Percentiles rank a stretch among this genome's conserved stretches.
These are phyloP conservation scores for Biscogniauxia marginata DNA, from an alignment of 2,329 filamentous ascomycete species.

Conservation along the genomic window DNA sequence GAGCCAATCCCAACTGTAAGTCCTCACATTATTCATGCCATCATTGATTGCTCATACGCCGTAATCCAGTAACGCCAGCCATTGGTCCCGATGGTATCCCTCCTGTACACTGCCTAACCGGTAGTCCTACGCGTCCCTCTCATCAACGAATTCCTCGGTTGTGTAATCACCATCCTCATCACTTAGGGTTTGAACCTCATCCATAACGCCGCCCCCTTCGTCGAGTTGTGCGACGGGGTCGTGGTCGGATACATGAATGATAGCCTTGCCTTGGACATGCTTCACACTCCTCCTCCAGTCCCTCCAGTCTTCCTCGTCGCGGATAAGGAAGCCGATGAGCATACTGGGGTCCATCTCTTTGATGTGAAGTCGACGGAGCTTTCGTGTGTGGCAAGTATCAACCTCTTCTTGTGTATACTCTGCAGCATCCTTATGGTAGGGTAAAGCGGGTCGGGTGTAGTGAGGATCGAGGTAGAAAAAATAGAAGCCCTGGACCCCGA, in stretches of 20 bases:
- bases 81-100: not conserved
- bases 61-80: slow-evolving; percentile 3
- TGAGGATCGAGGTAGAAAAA: slow-evolving; percentile 97
- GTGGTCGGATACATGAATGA: slow-evolving; percentile 78
- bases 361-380: slow-evolving; percentile 78
- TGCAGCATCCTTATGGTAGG: slow-evolving; percentile 55
- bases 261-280: slow-evolving; percentile 75
- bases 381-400: slow-evolving; percentile 81
- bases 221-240: slow-evolving; percentile 58
- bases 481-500: slow-evolving; percentile 63
- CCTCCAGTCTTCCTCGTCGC: slow-evolving; percentile 77
- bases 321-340: slow-evolving; percentile 90
- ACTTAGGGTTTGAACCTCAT: slow-evolving; percentile 87
- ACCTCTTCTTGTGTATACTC: slow-evolving; percentile 72
- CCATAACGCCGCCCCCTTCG: slow-evolving; percentile 72
- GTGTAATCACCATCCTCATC: slow-evolving; percentile 55
- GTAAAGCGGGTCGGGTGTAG: slow-evolving; percentile 73
- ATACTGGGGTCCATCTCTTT: slow-evolving; percentile 97
- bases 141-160: slow-evolving; percentile 10
- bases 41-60: slow-evolving; percentile 2
- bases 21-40: slow-evolving; percentile 18
- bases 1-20: slow-evolving; percentile 17
- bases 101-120: not conserved
- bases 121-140: slow-evolving; percentile 1
- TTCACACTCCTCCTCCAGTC: slow-evolving; percentile 77